Evolutionary conservation across 2,329 filamentous ascomycete genomes (phyloP), one percentile per base, ranked within the genome.

Genomic region (Fusarium sp.): DNA sequence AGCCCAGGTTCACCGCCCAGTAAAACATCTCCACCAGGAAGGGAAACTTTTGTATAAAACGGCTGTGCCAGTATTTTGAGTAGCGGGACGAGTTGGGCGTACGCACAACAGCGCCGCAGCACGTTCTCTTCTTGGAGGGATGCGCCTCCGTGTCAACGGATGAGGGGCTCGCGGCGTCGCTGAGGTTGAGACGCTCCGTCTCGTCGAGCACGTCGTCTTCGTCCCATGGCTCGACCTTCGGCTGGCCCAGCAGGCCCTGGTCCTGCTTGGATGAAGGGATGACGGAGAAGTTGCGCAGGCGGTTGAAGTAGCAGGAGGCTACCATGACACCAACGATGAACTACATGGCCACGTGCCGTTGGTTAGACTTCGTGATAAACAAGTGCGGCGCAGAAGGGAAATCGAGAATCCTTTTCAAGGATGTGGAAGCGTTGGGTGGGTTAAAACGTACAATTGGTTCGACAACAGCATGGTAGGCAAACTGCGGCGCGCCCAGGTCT

Each of bases 1-100:
- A 88, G 45, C 84, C 81, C 67, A 89, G 86, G 72, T 88, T 90
- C 70, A 91, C 82, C 43, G 85, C 82, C 89, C 89, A 92, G 79
- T 92, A 92, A 76, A 91, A 91, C 88, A 92, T 91, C 76, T 92
- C 89, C 48, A 92, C 83, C 55, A 92, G 76, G 73, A 92, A 92
- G 6, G 90, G 89, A 33, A 78, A 90, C 73, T 88, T 89, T 75
- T 90, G 86, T 60, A 91, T 80, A 56, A 91, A 82, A 25, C 88
- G 82, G 63, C 86, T 89, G 75, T 90, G 88, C 48, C 85, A 75
- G 73, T 90, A 78, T 62, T 84, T 81, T 39, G 83, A 82, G 76
- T 89, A 91, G n/a, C 86, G 83, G 4, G 85, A 85, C 4, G 87
- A 85, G 71, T 88, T 89, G 13, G 87, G 87, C 7, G 83, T 89